These are phyloP conservation scores for Hirschioporus abietinus DNA, from an alignment of 768 basidiomycete genomes.

Conservation along the genomic window DNA sequence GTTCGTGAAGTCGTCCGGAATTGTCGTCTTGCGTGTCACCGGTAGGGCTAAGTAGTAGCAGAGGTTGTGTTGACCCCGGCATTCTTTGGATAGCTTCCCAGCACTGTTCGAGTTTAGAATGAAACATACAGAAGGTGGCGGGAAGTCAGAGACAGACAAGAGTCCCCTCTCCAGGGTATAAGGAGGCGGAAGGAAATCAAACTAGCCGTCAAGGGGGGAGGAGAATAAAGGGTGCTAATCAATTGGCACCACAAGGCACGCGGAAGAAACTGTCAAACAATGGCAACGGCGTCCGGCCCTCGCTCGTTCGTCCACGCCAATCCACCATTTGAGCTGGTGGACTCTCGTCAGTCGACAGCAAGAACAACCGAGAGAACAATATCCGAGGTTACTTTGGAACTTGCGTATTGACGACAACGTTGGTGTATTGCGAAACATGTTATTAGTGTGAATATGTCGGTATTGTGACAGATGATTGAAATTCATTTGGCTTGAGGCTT, in stretches of 20 bases:
- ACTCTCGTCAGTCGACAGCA: no score
- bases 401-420: no score
- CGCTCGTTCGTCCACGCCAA: background rate
- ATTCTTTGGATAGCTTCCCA: background rate
- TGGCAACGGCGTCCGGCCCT: background rate
- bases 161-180: background rate
- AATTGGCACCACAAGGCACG: background rate
- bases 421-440: no score
- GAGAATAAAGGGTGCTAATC: background rate
- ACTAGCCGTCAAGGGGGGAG: background rate
- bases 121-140: background rate
- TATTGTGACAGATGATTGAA: no score
- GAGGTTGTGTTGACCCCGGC: conserved; percentile 3
- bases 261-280: background rate
- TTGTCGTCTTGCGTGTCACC: background rate
- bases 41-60: background rate
- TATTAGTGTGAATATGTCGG: no score
- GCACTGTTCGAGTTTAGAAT: background rate
- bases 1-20: background rate
- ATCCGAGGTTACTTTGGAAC: no score
- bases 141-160: background rate
- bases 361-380: no score
- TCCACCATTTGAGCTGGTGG: background rate
- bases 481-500: no score
- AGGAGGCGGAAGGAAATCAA: background rate